Evolutionary conservation across 73 alveolate genomes (phyloP).

Genomic region (Paramecium sexaurelia): DNA sequence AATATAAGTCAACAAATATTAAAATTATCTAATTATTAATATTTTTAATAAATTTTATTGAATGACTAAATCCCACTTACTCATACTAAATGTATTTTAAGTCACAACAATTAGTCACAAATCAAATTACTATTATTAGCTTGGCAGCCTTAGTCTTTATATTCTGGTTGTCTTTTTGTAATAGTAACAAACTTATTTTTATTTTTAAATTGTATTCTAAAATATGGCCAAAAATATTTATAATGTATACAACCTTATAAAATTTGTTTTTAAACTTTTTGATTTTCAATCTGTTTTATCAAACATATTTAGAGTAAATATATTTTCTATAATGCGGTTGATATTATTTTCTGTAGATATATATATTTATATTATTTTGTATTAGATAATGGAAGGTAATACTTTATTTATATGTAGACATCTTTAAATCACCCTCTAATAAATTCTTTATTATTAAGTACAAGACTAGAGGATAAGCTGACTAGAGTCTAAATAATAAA

Average conservation of each 20-base stretch:
- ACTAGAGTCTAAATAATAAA: neutral
- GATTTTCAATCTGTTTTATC: neutral
- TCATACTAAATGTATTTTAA: neutral
- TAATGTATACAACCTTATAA: neutral
- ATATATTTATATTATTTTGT: neutral
- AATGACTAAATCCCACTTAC: conserved; percentile 45
- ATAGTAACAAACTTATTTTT: neutral
- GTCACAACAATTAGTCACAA: conserved; percentile 30
- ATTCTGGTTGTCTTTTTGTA: neutral
- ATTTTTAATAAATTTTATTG: neutral
- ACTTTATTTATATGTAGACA: neutral
- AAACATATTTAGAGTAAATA: neutral
- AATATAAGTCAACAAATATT: neutral
- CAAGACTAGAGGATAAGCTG: neutral
- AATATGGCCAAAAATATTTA: neutral
- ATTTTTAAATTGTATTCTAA: neutral
- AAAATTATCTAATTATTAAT: neutral
- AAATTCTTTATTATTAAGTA: neutral
- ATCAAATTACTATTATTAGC: neutral
- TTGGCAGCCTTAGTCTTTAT: neutral
- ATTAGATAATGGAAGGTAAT: neutral
- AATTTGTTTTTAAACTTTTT: no score
- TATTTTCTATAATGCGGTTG: neutral
- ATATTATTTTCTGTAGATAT: neutral
- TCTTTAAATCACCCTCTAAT: neutral